These are phyloP conservation scores for Monilinia aucupariae DNA, from an alignment of 2,329 filamentous ascomycete species.

Conservation along the genomic window DNA sequence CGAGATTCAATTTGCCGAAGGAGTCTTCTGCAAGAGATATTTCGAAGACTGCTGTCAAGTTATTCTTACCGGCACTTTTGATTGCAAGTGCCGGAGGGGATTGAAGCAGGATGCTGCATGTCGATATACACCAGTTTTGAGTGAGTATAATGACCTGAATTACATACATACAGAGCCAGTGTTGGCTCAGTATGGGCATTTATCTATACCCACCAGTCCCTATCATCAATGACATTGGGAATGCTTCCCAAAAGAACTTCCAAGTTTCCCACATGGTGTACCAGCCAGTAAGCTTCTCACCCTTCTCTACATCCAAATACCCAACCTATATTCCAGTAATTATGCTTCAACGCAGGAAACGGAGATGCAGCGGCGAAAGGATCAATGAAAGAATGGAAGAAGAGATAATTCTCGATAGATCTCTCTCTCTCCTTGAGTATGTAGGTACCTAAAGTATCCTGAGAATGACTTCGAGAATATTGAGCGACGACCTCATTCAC, in stretches of 20 bases:
- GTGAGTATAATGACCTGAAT: background rate
- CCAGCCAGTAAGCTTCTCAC: constrained; percentile 39
- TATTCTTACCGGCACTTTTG: constrained; percentile 44
- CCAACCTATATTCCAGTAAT: background rate
- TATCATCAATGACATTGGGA: constrained; percentile 41
- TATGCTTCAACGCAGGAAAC: constrained; percentile 42
- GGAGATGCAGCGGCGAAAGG: too few species aligned
- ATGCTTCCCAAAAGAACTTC: constrained; percentile 37
- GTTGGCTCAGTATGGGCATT: constrained; percentile 38
- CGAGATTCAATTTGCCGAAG: constrained; percentile 38
- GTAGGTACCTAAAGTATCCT: too few species aligned
- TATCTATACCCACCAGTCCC: constrained; percentile 37
- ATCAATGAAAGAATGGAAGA: too few species aligned
- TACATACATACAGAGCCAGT: background rate
- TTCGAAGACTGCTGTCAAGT: constrained; percentile 43
- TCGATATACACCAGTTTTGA: constrained; percentile 38
- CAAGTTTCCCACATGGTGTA: constrained; percentile 43
- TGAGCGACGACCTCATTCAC: too few species aligned
- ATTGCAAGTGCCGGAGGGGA: constrained; percentile 43
- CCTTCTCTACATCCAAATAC: too few species aligned
- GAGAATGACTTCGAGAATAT: too few species aligned
- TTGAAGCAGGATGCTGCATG: constrained; percentile 36
- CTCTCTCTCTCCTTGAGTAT: too few species aligned
- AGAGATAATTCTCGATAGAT: too few species aligned
- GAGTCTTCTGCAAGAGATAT: constrained; percentile 38